A percentile compares a stretch with the other conserved stretches of the same genome.
Conservation (phyloP, 2,329 filamentous ascomycete genomes). For the Byssochlamys sp. region DNA sequence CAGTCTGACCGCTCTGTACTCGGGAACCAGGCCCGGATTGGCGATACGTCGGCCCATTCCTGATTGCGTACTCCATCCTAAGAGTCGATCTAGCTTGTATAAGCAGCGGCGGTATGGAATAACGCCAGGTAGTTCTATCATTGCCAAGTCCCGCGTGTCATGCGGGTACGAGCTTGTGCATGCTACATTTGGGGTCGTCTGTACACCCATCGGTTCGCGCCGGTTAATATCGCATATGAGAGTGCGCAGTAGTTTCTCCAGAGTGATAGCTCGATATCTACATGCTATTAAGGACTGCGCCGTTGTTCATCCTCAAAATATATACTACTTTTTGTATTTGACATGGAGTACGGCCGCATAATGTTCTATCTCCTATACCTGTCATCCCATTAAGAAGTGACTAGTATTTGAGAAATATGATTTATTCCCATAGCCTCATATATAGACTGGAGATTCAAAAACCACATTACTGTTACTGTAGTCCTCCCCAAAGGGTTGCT, state of each 20-base stretch:
- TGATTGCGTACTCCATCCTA: not conserved
- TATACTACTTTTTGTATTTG: no score
- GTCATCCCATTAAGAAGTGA: no score
- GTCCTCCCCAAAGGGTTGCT: not conserved
- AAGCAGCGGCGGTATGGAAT: not conserved
- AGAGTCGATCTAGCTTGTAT: not conserved
- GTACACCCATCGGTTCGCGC: not conserved
- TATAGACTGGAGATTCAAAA: no score
- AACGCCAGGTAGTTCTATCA: not conserved
- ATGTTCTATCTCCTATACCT: no score
- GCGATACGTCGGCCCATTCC: not conserved
- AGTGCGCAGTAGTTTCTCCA: no score
- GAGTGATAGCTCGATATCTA: no score
- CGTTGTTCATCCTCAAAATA: no score
- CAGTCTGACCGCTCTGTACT: not conserved
- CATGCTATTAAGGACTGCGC: no score
- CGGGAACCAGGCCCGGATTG: not conserved
- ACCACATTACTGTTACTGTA: not conserved
- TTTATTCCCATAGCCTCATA: no score
- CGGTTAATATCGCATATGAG: not conserved
- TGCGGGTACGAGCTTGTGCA: not conserved
- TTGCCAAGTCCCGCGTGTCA: not conserved
- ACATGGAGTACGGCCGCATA: no score
- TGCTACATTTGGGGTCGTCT: not conserved
- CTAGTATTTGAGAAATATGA: no score